phyloP scores from a whole-genome alignment of 2,329 filamentous ascomycete species.

The Metarhizium rileyi region DNA sequence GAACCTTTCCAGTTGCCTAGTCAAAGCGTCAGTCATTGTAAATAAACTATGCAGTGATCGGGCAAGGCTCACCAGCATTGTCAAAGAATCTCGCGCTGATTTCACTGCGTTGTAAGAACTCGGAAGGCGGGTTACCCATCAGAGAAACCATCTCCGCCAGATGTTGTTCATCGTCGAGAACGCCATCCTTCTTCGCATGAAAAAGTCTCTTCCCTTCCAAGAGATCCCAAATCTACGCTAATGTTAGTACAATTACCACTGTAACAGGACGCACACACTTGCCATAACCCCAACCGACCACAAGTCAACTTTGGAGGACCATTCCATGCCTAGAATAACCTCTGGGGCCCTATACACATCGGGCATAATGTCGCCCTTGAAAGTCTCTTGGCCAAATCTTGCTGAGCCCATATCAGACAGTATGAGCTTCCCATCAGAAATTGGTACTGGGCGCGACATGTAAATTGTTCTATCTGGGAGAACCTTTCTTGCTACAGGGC shows the following conservation, averaged over 20 bases:
- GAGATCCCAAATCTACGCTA: background rate
- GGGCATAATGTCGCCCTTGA: slow-evolving; percentile 12
- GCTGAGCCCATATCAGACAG: background rate
- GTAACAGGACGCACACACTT: background rate
- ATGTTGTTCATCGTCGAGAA: slow-evolving; percentile 10
- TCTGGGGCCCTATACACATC: slow-evolving; percentile 17
- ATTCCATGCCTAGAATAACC: slow-evolving; percentile 12
- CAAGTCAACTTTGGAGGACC: slow-evolving; percentile 16
- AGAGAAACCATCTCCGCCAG: slow-evolving; percentile 11
- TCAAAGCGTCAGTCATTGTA: background rate
- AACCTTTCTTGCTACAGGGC: background rate
- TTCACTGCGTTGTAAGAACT: slow-evolving; percentile 4
- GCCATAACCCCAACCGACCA: slow-evolving; percentile 15
- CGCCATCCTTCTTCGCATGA: background rate
- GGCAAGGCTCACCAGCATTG: background rate
- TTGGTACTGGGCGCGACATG: background rate
- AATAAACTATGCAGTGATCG: background rate
- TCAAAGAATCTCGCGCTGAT: background rate
- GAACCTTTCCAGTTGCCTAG: slow-evolving; percentile 19
- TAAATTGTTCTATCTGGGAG: background rate
- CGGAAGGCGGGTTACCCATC: slow-evolving; percentile 5
- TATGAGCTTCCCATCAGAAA: slow-evolving; percentile 2
- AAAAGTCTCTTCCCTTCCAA: background rate
- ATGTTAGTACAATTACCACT: background rate
- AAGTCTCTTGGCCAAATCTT: background rate